A percentile compares a stretch with the other conserved stretches of the same genome.
Evolutionary conservation across 2,329 filamentous ascomycete genomes (phyloP).

Genomic region (Pseudogymnoascus sp.): DNA sequence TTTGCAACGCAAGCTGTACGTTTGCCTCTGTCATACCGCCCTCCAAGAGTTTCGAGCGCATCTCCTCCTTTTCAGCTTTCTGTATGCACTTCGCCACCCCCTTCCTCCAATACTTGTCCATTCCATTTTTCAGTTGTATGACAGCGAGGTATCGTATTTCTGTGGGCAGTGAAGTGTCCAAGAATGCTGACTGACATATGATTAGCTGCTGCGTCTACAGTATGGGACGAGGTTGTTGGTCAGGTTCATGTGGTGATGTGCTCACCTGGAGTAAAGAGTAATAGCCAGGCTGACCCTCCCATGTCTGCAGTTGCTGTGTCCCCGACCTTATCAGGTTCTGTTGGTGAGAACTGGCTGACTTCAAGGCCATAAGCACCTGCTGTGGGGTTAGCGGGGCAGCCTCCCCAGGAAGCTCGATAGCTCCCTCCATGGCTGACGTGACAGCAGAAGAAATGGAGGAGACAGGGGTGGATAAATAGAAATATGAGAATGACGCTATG

Average conservation of each 20-base stretch:
- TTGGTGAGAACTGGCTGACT: slow-evolving; percentile 56
- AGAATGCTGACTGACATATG: slow-evolving; percentile 59
- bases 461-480: neutral
- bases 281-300: slow-evolving; percentile 61
- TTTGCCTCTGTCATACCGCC: slow-evolving; percentile 73
- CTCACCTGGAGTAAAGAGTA: slow-evolving; percentile 62
- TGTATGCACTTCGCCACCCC: slow-evolving; percentile 55
- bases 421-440: slow-evolving; percentile 52
- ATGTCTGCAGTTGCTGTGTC: slow-evolving; percentile 61
- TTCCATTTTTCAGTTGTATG: slow-evolving; percentile 93
- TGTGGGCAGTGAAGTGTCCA: slow-evolving; percentile 68
- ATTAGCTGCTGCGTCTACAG: slow-evolving; percentile 9
- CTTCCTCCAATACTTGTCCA: slow-evolving; percentile 89
- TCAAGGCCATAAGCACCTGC: slow-evolving; percentile 58
- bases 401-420: slow-evolving; percentile 75
- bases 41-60: slow-evolving; percentile 68
- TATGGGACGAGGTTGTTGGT: neutral
- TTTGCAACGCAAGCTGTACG: slow-evolving; percentile 71
- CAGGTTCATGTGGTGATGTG: neutral
- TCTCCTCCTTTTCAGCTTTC: slow-evolving; percentile 66
- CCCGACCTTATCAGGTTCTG: slow-evolving; percentile 58
- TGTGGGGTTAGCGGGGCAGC: slow-evolving; percentile 61
- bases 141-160: slow-evolving; percentile 83
- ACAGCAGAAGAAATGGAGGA: neutral
- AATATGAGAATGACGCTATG: neutral